phyloP scores from a whole-genome alignment of 495 filamentous ascomycete species.

The Evernia prunastri region DNA sequence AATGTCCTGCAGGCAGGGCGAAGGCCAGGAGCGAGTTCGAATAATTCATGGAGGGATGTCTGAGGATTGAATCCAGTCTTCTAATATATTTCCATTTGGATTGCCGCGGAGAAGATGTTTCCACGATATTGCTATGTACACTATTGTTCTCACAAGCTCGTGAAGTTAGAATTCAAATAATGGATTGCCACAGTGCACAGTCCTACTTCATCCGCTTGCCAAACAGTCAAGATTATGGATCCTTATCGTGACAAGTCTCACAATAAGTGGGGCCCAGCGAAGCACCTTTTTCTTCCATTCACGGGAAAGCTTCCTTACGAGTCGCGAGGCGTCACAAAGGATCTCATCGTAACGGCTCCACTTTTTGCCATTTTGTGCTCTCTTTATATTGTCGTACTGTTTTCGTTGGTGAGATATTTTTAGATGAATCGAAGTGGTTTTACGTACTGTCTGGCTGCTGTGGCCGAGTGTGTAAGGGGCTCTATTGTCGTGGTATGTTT shows the following conservation, averaged over 20 bases:
- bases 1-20: constrained; percentile 20
- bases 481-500: not conserved
- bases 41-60: constrained; percentile 21
- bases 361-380: not conserved
- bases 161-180: not conserved
- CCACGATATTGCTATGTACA: not conserved
- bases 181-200: constrained; percentile 1
- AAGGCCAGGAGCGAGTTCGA: constrained; percentile 9
- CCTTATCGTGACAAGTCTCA: not conserved
- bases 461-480: not conserved
- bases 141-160: not conserved
- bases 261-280: not conserved
- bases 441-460: not conserved
- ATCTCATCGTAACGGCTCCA: not conserved
- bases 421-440: no score
- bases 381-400: not conserved
- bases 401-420: not conserved
- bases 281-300: not conserved
- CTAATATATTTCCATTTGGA: not conserved
- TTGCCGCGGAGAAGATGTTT: not conserved
- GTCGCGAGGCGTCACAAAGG: not conserved
- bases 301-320: not conserved
- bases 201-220: not conserved
- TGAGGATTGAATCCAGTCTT: constrained; percentile 3
- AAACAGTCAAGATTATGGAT: not conserved